Evolutionary conservation across 2,329 filamentous ascomycete genomes (phyloP), one percentile per base, ranked within the genome.

Genomic region (Byssochlamys sp.): DNA sequence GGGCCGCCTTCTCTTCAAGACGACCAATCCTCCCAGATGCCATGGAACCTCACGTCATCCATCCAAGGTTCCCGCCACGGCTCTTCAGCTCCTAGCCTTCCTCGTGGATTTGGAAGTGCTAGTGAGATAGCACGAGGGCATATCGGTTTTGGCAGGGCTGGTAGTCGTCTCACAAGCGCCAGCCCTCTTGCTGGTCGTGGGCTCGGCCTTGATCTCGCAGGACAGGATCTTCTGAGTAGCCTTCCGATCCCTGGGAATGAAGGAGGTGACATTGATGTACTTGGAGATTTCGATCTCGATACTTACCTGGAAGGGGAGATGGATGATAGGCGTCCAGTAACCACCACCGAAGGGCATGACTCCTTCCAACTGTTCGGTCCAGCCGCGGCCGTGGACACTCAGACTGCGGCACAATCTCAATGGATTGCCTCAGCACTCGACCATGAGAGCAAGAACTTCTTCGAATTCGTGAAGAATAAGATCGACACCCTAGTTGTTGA

Each of bases 1-100:
- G 87, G 82, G 0, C 81, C 78, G 0, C 80, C 82, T 0, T 81
- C 83, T 6, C 80, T 94, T 55, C 82, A 84, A 3, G 88, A 95
- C 58, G 82, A 86, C 55, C 81, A 82, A 28, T 82, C 83, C 26
- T 83, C 81, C 3, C 74, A 80, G n/a, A 84, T 88, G 79, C 86
- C 86, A 10, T 89, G 86, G 86, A 88, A 88, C 61, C 73, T 81
- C 51, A 82, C 78, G 6, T 78, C 80, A 2, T 84, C 82, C 1
- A 66, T 79, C 3, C 76, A 79, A 55, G 79, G 79, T 55, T 84
- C 82, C 51, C 77, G 74, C 27, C 73, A 76, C 26, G 78, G 73
- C 11, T 73, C 70, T 35, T 70, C 69, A 39, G 65, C 64, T 27
- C 65, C 61, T 9, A 67, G 66, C 26, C 61, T 63, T n/a, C 63